Conservation (phyloP, 177 flowering plant species). For the Viscum album region DNA sequence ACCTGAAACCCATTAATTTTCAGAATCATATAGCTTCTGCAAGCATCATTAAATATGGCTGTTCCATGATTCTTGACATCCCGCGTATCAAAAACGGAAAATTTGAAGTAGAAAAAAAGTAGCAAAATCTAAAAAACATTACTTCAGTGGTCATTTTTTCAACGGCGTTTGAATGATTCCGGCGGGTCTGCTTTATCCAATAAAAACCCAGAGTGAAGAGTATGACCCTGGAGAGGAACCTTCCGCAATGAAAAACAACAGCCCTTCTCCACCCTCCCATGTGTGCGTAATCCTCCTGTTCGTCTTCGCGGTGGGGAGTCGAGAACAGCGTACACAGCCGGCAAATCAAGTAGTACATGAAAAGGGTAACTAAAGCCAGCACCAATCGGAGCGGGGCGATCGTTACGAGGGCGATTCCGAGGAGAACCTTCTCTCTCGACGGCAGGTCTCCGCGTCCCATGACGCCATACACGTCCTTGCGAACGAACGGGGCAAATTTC, state of each 20-base stretch:
- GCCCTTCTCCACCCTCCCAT: slow-evolving; percentile 71
- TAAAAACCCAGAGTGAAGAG: slow-evolving; percentile 80
- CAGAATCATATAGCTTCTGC: no score
- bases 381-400: slow-evolving; percentile 58
- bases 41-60: no score
- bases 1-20: no score
- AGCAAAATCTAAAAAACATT: not conserved
- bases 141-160: slow-evolving; percentile 22
- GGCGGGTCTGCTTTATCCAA: slow-evolving; percentile 45
- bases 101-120: not conserved
- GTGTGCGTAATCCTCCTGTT: slow-evolving; percentile 86
- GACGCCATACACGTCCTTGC: slow-evolving; percentile 70
- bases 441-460: slow-evolving; percentile 80
- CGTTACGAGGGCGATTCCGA: slow-evolving; percentile 49
- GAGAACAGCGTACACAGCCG: slow-evolving; percentile 52
- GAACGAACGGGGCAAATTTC: slow-evolving; percentile 66
- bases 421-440: slow-evolving; percentile 51
- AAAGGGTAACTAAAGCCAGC: slow-evolving; percentile 28
- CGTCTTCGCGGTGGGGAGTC: slow-evolving; percentile 53
- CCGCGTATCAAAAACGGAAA: no score
- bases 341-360: slow-evolving; percentile 64
- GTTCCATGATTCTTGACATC: no score
- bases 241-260: slow-evolving; percentile 50
- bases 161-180: slow-evolving; percentile 1
- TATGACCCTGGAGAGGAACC: slow-evolving; percentile 55